Conservation (phyloP, 2,329 filamentous ascomycete species). For the Davidsoniella australis region DNA sequence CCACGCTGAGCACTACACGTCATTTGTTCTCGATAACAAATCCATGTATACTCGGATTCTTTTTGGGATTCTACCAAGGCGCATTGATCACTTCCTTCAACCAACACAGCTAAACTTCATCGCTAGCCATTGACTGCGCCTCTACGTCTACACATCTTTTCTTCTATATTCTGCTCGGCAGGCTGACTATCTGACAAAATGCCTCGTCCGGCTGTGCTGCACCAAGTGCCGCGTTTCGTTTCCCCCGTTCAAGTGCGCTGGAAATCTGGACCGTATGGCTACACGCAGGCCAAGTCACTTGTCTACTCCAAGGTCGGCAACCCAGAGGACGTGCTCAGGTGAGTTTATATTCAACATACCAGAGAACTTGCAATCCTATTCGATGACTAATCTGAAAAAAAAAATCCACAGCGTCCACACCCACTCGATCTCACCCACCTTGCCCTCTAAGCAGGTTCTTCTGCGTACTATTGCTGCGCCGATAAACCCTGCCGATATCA, state of each 20-base stretch:
- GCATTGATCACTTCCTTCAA: not conserved
- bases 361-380: not conserved
- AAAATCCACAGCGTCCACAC: slow-evolving; percentile 41
- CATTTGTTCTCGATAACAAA: not conserved
- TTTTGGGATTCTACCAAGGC: not conserved
- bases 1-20: too few species aligned
- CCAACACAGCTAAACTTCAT: not conserved
- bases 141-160: slow-evolving; percentile 2
- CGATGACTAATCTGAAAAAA: not conserved
- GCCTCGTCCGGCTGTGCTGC: slow-evolving; percentile 1
- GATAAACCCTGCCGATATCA: slow-evolving; percentile 95
- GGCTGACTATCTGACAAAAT: not conserved
- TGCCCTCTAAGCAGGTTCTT: slow-evolving; percentile 49
- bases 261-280: slow-evolving; percentile 54
- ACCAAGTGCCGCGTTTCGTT: not conserved
- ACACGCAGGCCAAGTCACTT: slow-evolving; percentile 71
- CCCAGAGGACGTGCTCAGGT: slow-evolving; percentile 52
- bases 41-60: too few species aligned
- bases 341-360: slow-evolving; percentile 14
- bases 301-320: slow-evolving; percentile 61
- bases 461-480: slow-evolving; percentile 78
- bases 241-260: slow-evolving; percentile 21
- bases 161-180: too few species aligned
- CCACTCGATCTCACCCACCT: slow-evolving; percentile 59
- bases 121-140: too few species aligned